Percentiles rank a stretch among this genome's conserved stretches.
Conservation (phyloP, 2,329 filamentous ascomycete genomes). For the Ceratocystis papillata region DNA sequence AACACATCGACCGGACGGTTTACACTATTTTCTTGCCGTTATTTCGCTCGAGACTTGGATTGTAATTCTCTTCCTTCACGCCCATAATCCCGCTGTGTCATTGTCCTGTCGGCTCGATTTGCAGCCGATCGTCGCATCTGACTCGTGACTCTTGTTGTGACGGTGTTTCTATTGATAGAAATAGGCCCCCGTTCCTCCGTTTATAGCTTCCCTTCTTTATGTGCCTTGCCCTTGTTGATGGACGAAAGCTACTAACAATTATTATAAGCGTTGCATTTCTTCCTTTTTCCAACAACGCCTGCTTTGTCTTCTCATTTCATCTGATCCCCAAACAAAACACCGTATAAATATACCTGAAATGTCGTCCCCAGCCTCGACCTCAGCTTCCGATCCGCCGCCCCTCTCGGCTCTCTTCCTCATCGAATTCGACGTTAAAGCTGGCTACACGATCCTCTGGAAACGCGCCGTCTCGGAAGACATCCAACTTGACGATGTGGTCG, state of each 20-base stretch:
- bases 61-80: too few relatives aligned
- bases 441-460: slow-evolving; percentile 87
- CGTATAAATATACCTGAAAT: neutral
- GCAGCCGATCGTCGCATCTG: neutral
- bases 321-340: neutral
- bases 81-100: too few relatives aligned
- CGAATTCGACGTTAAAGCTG: slow-evolving; percentile 83
- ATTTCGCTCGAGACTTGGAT: too few relatives aligned
- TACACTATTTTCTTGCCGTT: too few relatives aligned
- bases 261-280: too few relatives aligned
- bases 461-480: slow-evolving; percentile 52
- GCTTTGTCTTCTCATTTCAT: neutral
- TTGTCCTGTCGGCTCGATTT: neutral
- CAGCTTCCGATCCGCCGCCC: slow-evolving; percentile 37
- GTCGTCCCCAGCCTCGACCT: neutral
- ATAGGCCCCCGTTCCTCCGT: neutral
- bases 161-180: neutral
- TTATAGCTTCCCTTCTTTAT: neutral
- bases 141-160: neutral
- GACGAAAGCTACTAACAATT: too few relatives aligned
- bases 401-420: slow-evolving; percentile 79
- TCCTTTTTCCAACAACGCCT: too few relatives aligned
- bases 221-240: neutral
- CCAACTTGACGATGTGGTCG: slow-evolving; percentile 73
- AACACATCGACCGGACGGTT: too few relatives aligned